Evolutionary conservation across 2,329 filamentous ascomycete species (phyloP).

Genomic region (Hymenoscyphus albidus): DNA sequence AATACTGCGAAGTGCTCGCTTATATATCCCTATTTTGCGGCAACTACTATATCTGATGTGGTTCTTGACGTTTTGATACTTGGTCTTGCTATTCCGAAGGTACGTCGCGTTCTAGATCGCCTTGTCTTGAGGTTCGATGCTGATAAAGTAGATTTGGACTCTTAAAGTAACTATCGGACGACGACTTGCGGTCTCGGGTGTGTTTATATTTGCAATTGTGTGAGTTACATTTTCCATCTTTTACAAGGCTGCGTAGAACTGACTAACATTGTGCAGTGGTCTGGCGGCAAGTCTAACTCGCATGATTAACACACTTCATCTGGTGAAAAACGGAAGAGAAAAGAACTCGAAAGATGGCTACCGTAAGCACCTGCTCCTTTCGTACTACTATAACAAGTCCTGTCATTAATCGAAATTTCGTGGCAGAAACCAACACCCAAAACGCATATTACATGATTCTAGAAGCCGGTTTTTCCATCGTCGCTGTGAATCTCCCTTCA

Average conservation of each 20-base stretch:
- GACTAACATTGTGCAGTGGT: not conserved
- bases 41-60: not conserved
- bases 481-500: constrained; percentile 6
- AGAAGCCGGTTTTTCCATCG: not conserved
- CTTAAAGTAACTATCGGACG: not conserved
- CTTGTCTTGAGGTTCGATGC: not conserved
- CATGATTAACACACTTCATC: not conserved
- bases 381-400: not conserved
- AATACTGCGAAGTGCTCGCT: not conserved
- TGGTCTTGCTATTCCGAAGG: not conserved
- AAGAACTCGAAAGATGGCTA: not conserved
- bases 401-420: not conserved
- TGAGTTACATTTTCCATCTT: not conserved
- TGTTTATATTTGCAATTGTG: not conserved
- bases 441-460: not conserved
- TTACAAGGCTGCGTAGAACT: not conserved
- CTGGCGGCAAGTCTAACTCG: not conserved
- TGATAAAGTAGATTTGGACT: not conserved
- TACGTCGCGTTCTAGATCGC: not conserved
- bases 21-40: not conserved
- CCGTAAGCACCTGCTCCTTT: not conserved
- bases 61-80: not conserved
- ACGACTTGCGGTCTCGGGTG: not conserved
- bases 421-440: not conserved
- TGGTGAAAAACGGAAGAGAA: not conserved